phyloP scores from a whole-genome alignment of 106 monocot genomes.

The Amphibolis antarctica region DNA sequence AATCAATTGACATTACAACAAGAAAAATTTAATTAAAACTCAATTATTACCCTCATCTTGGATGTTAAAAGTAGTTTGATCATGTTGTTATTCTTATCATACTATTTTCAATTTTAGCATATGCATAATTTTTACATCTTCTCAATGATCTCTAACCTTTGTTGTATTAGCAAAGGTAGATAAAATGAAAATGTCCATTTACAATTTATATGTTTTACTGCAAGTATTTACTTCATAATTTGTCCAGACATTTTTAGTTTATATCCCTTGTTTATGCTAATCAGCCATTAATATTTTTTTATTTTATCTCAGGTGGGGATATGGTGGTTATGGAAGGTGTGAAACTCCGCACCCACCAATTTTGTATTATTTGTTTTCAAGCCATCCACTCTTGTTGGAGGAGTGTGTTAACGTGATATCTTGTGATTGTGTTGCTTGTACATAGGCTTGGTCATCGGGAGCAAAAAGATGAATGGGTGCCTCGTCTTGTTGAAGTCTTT shows the following conservation, averaged over 20 bases:
- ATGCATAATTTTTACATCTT: no score
- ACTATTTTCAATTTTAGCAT: no score
- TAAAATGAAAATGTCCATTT: no score
- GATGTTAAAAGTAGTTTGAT: no score
- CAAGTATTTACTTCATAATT: no score
- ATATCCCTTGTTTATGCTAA: neutral
- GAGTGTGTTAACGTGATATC: neutral
- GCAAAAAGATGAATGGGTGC: constrained; percentile 91
- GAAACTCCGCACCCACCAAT: neutral
- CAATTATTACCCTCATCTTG: no score
- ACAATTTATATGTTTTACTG: no score
- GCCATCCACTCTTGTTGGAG: neutral
- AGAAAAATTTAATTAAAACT: no score
- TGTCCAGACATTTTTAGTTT: neutral
- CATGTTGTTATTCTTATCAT: no score
- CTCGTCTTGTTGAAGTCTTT: constrained; percentile 90
- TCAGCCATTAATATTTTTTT: neutral
- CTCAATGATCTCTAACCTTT: no score
- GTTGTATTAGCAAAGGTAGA: no score
- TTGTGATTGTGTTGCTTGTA: constrained; percentile 1
- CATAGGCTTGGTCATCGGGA: constrained; percentile 95
- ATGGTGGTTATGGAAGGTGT: constrained; percentile 98
- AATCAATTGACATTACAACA: no score
- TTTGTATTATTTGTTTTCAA: neutral
- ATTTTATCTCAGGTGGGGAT: constrained; percentile 63